A percentile compares a stretch with the other conserved stretches of the same genome.
Evolutionary conservation across 2,329 filamentous ascomycete species (phyloP).

Genomic region (Tolypocladium sp.): DNA sequence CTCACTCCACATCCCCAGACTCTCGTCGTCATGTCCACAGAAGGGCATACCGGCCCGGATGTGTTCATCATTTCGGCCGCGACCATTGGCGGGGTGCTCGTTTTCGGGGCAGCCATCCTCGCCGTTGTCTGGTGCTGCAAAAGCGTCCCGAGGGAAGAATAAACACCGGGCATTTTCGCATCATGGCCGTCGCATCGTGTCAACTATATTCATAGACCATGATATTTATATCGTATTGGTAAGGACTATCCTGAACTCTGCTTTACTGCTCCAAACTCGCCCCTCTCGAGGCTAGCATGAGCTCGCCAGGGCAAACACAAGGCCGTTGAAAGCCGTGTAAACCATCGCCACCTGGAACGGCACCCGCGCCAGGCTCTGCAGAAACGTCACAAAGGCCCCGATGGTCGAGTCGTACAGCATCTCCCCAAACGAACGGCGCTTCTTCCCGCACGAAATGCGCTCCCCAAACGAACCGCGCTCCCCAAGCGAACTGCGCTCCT

Average conservation of each 20-base stretch:
- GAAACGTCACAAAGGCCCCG: background rate
- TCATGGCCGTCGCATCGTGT: background rate
- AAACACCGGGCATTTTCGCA: background rate
- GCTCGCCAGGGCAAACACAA: background rate
- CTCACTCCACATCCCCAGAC: no score
- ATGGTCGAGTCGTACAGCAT: background rate
- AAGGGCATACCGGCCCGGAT: no score
- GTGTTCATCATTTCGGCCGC: no score
- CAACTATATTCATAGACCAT: background rate
- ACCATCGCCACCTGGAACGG: background rate
- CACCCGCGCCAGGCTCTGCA: no score
- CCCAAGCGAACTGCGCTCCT: background rate
- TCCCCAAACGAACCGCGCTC: no score
- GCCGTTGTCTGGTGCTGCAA: background rate
- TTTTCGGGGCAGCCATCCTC: no score
- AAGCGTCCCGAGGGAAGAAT: background rate
- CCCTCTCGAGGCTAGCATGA: background rate
- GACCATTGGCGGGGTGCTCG: no score
- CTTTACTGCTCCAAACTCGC: background rate
- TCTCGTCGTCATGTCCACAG: no score
- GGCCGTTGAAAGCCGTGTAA: background rate
- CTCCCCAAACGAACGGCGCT: no score
- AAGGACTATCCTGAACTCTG: background rate
- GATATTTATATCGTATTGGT: background rate
- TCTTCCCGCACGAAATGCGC: no score